phyloP scores from a whole-genome alignment of 768 basidiomycete species.

The Auricularia sp. region DNA sequence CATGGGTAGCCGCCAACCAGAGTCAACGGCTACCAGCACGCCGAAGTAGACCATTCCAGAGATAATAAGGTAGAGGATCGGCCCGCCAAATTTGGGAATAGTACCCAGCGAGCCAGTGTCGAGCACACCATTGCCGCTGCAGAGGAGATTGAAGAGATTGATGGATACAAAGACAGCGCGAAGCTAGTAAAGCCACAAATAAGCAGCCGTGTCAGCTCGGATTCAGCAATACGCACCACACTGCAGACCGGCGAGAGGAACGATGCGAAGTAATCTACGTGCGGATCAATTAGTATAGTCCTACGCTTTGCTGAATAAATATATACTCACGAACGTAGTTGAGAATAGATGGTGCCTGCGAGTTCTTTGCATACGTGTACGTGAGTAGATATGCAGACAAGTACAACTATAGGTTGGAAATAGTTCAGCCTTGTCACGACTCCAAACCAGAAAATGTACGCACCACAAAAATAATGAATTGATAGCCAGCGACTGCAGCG shows the following conservation, averaged over 20 bases:
- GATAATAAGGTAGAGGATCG: constrained; percentile 61
- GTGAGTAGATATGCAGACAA: constrained; percentile 59
- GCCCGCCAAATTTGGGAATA: constrained; percentile 59
- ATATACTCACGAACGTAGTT: constrained; percentile 43
- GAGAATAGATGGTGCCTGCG: constrained; percentile 42
- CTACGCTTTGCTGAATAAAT: background rate
- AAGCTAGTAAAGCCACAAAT: constrained; percentile 27
- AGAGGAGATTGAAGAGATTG: constrained; percentile 67
- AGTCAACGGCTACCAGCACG: constrained; percentile 63
- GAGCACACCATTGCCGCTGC: constrained; percentile 38
- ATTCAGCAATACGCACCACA: constrained; percentile 35
- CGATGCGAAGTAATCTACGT: constrained; percentile 53
- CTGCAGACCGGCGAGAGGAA: constrained; percentile 60
- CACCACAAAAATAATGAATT: constrained; percentile 63
- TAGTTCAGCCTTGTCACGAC: no score
- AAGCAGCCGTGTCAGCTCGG: background rate
- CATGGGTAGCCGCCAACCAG: constrained; percentile 40
- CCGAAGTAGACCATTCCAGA: constrained; percentile 48
- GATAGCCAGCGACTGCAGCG: constrained; percentile 61
- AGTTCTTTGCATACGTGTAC: constrained; percentile 60
- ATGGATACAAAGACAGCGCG: constrained; percentile 66
- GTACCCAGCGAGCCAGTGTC: constrained; percentile 38
- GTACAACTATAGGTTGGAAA: constrained; percentile 37
- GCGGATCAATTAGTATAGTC: background rate
- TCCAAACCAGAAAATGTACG: constrained; percentile 19